Conservation (phyloP, 805 yeast genomes). For the Sugiyamaella mastotermitis region DNA sequence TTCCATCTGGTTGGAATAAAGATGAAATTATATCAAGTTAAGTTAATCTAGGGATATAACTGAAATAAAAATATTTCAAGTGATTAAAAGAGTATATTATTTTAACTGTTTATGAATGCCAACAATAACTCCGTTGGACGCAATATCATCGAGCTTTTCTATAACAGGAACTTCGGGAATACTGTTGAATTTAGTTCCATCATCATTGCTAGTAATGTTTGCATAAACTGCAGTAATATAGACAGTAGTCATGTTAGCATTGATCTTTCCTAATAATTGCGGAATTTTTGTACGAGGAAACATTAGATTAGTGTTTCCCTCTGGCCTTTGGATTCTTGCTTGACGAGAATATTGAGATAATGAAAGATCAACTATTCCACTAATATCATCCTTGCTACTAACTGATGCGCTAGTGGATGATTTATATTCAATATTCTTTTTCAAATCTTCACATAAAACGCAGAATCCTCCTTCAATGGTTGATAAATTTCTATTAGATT, state of each 20-base stretch:
- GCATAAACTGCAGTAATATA: slow-evolving; percentile 11
- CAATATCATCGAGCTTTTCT: too few species aligned
- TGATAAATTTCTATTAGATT: slow-evolving; percentile 3
- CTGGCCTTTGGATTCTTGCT: slow-evolving; percentile 10
- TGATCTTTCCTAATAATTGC: slow-evolving; percentile 11
- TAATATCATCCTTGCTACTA: slow-evolving; percentile 5
- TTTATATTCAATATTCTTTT: background rate
- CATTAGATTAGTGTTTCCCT: slow-evolving; percentile 13
- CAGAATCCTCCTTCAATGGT: slow-evolving; percentile 20
- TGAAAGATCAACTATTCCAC: slow-evolving; percentile 5
- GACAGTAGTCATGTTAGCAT: slow-evolving; percentile 7
- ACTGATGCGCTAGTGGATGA: background rate
- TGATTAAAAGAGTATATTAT: too few species aligned
- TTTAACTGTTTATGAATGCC: too few species aligned
- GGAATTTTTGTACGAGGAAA: slow-evolving; percentile 13
- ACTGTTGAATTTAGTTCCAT: too few species aligned
- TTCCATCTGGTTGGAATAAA: too few species aligned
- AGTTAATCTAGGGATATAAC: too few species aligned
- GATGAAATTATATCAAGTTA: too few species aligned
- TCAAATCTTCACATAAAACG: slow-evolving; percentile 3
- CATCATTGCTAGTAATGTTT: too few species aligned
- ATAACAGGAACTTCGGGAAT: too few species aligned
- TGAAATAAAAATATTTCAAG: too few species aligned
- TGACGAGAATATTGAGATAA: slow-evolving; percentile 1
- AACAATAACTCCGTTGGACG: too few species aligned